A percentile compares a stretch with the other conserved stretches of the same genome.
Conservation (phyloP, 768 basidiomycete genomes). For the Xanthoconium purpureum region DNA sequence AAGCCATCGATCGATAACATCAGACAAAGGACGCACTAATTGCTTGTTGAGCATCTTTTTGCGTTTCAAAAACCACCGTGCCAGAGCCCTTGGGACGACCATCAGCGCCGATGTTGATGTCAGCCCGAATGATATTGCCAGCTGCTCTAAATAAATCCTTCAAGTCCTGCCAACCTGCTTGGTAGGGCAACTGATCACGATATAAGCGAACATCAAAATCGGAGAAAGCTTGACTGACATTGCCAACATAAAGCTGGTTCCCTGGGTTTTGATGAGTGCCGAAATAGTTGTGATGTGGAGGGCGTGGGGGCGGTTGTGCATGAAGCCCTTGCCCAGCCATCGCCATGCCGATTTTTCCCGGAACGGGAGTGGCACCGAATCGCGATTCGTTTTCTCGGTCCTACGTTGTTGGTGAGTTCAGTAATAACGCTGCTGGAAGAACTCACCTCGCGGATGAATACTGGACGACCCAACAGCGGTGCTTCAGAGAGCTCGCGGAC, state of each 20-base stretch:
- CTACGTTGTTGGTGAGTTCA: constrained; percentile 38
- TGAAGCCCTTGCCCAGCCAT: constrained; percentile 89
- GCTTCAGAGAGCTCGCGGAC: constrained; percentile 90
- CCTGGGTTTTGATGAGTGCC: constrained; percentile 60
- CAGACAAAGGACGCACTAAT: constrained; percentile 61
- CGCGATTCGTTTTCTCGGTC: constrained; percentile 96
- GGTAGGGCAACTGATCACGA: constrained; percentile 73
- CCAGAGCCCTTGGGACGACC: constrained; percentile 95
- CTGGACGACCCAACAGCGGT: constrained; percentile 85
- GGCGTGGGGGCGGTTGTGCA: constrained; percentile 78
- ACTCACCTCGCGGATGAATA: constrained; percentile 92
- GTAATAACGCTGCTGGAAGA: neutral
- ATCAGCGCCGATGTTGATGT: constrained; percentile 91
- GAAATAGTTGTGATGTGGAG: constrained; percentile 76
- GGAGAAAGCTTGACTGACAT: constrained; percentile 48
- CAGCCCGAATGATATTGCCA: constrained; percentile 92
- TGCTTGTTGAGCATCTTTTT: constrained; percentile 87
- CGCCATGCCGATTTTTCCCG: constrained; percentile 94
- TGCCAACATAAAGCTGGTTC: constrained; percentile 90
- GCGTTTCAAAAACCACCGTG: constrained; percentile 92
- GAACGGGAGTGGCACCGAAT: constrained; percentile 92
- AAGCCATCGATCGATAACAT: neutral
- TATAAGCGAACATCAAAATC: constrained; percentile 1
- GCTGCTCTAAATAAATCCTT: constrained; percentile 96
- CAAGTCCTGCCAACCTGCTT: constrained; percentile 98